Base-by-base conservation (phyloP, 2,329 filamentous ascomycete genomes). In the Curvularia spicifera region DNA sequence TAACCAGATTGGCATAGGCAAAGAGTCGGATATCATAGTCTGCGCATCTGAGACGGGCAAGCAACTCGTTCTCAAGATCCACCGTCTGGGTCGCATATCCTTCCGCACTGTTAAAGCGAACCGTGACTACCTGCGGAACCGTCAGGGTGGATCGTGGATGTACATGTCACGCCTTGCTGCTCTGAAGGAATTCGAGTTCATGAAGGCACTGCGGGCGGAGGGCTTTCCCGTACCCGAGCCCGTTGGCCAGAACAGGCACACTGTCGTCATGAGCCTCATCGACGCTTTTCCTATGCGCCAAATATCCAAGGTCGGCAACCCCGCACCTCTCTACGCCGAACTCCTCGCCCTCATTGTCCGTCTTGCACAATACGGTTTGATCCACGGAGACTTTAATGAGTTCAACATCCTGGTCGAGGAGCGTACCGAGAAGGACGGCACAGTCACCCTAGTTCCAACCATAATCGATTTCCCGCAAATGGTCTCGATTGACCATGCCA, bases 391-490 rank as follows among this genome's bases (percentile, higher is more conserved):
- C 76, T 99, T 96, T 81, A 99, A 99, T 81, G 96, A 99, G 78
- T 99, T 99, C 84, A 99, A 99, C 76, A 94, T 99, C 64, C 82
- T 99, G 33, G 88, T 99, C 75, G 92, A 95, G 73, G 94, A 98
- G 76, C 86, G 82, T 47, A 56, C 64, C 5, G 64, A 69, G 18
- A 61, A 57, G 26, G 69, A 74, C 13, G 73, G 73, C 44, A 62
- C 68, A 13, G 53, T 90, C 53, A 83, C 77, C 33, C 80, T 96
- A 26, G 87, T 86, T 6, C 95, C 95, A 0, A 86, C 97, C 53
- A 81, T 99, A 45, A 99, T 99, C 70, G 96, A 99, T 79, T 99
- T 99, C 73, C 95, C 95, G 0, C 95, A 99, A 75, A 98, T 97
- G 90, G 87, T 99, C 2, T 98, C 94, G 0, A 92, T 97, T 75